These are phyloP conservation scores for Monosporascus cannonballus DNA, from an alignment of 2,329 filamentous ascomycete genomes.

Conservation along the genomic window DNA sequence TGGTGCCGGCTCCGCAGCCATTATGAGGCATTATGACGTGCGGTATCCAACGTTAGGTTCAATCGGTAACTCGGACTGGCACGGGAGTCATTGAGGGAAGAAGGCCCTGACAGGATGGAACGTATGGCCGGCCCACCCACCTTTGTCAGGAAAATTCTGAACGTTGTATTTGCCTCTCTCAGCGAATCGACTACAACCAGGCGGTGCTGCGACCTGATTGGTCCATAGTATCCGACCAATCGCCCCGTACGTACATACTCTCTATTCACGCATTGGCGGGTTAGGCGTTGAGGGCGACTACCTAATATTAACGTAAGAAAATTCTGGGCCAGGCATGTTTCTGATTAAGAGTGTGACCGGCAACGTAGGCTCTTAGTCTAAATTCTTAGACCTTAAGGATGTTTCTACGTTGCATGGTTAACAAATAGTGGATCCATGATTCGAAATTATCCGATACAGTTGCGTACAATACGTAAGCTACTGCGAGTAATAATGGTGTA, in stretches of 20 bases:
- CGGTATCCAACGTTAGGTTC: slow-evolving; percentile 12
- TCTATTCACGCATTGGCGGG: no score
- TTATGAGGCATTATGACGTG: slow-evolving; percentile 18
- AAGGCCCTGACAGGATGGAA: slow-evolving; percentile 21
- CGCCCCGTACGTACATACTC: background rate
- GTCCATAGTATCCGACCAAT: background rate
- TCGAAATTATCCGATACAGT: no score
- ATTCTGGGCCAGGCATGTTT: no score
- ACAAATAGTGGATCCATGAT: no score
- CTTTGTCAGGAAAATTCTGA: background rate
- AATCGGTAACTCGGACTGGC: background rate
- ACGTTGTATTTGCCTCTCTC: slow-evolving; percentile 1
- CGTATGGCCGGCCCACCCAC: slow-evolving; percentile 22
- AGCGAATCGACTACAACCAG: background rate
- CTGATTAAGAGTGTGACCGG: no score
- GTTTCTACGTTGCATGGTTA: no score
- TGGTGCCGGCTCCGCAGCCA: slow-evolving; percentile 14
- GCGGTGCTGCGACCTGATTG: background rate
- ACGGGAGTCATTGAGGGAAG: background rate
- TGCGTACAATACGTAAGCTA: no score
- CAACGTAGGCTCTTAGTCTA: no score
- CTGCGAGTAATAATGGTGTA: no score
- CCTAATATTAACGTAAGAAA: no score
- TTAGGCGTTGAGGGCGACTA: no score
- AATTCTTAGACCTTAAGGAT: no score